Evolutionary conservation across 73 alveolate genomes (phyloP).

Genomic region (Blepharisma stoltei): DNA sequence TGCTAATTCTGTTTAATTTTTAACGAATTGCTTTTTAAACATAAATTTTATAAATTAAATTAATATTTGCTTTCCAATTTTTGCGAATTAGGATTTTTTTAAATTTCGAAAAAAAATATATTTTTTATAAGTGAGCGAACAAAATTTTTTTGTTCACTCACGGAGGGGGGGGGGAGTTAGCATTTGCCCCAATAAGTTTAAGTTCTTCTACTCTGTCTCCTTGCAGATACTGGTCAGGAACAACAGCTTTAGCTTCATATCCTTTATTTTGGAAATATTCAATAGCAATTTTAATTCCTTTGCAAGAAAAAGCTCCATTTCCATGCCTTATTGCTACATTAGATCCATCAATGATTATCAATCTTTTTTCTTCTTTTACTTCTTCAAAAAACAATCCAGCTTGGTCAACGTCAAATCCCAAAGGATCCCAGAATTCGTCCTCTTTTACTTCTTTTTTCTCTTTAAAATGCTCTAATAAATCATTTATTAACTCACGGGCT

Average conservation of each 20-base stretch:
- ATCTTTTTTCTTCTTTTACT: slow-evolving; percentile 33
- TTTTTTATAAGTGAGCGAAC: no score
- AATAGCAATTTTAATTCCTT: slow-evolving; percentile 83
- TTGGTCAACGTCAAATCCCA: not conserved
- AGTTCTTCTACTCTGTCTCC: slow-evolving; percentile 65
- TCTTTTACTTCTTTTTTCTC: not conserved
- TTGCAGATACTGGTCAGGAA: slow-evolving; percentile 88
- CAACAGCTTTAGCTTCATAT: slow-evolving; percentile 73
- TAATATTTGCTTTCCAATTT: no score
- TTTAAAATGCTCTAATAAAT: not conserved
- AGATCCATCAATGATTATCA: slow-evolving; percentile 87
- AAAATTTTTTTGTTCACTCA: no score
- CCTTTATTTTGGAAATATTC: slow-evolving; percentile 84
- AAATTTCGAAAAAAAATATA: no score
- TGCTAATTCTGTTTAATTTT: no score
- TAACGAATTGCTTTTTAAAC: no score
- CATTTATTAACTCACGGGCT: not conserved
- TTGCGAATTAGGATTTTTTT: no score
- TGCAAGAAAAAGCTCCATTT: slow-evolving; percentile 69
- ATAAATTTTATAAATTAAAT: not conserved
- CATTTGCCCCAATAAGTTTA: slow-evolving; percentile 46
- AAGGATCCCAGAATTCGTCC: not conserved
- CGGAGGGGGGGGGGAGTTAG: no score
- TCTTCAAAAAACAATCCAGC: not conserved
- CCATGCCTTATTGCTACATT: slow-evolving; percentile 96